Base-by-base conservation (phyloP, 306 rosid species). In the Corylus americana region DNA sequence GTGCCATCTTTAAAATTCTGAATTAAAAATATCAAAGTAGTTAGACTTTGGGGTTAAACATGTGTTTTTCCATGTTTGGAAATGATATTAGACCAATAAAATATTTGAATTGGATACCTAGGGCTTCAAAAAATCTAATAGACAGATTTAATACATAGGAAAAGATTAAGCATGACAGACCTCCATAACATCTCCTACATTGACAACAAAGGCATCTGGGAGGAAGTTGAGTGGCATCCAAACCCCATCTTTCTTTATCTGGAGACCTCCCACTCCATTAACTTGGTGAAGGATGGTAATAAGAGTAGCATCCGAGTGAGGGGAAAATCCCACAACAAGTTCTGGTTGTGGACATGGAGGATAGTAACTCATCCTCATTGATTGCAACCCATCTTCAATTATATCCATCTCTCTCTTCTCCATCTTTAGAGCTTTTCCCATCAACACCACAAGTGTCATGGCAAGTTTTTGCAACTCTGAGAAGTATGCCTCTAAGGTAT, bases 291-390 rank as follows among this genome's bases (percentile, higher is more conserved):
- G 89, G 20, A 94, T 89, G 7, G 98, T 94, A 73, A 94, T 82
- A 45, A 86, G 96, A 0, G 82, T 53, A 7, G 80, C 91, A 42
- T 92, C 98, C 1, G 98, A 92, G 85, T 94, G 97, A 1, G 96
- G 93, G 0, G 87, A 80, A 7, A 94, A 49, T 0, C 97, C 98
- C 7, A 84, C 74, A 2, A 92, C 97, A 0, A 64, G 48, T 67
- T 94, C 92, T 44, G 97, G 96, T n/a, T 84, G 42, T 17, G 93
- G 92, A 44, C 98, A 92, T 59, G 96, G 92, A 11, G 97, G 98
- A 79, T 94, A 94, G 67, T 82, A 85, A n/a, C 89, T 78, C 88
- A 92, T 94, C 84, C 98, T 89, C 51, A 85, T 8, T 7, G 97
- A 74, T 27, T 82, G 92, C 92, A 90, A 77, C 1, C 98, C 97